Percentiles rank a stretch among this genome's conserved stretches.
phyloP scores from a whole-genome alignment of 2,329 filamentous ascomycete species.

The Aspergillus eucalypticola region DNA sequence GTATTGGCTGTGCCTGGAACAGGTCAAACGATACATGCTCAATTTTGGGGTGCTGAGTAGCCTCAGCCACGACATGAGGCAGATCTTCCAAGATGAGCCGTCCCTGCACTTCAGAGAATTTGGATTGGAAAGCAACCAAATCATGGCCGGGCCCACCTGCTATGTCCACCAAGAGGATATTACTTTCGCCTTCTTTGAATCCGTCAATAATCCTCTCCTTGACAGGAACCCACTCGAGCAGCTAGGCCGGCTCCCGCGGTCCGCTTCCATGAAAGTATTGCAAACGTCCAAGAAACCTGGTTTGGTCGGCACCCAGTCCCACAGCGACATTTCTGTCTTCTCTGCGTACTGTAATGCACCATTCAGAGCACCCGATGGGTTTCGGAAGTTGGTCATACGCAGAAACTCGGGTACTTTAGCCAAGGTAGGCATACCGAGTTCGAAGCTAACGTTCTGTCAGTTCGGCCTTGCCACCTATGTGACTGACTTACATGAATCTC shows the following conservation, averaged over 20 bases:
- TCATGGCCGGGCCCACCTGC: constrained; percentile 13
- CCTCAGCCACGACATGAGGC: constrained; percentile 7
- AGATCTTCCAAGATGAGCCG: constrained; percentile 11
- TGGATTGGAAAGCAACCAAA: neutral
- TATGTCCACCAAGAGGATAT: constrained; percentile 12
- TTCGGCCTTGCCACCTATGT: too few relatives aligned
- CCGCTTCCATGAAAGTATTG: constrained; percentile 17
- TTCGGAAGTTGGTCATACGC: constrained; percentile 8
- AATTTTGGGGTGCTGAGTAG: neutral
- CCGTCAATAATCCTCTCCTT: constrained; percentile 3
- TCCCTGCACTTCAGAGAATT: neutral
- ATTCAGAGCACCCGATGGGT: constrained; percentile 1
- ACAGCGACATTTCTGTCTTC: neutral
- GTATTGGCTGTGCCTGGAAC: constrained; percentile 9
- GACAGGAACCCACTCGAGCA: constrained; percentile 17
- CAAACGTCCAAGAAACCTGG: neutral
- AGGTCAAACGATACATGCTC: constrained; percentile 8
- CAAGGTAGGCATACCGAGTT: constrained; percentile 10
- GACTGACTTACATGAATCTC: constrained; percentile 15
- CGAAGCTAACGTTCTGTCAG: constrained; percentile 13
- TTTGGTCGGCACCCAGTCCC: constrained; percentile 12
- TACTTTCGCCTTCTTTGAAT: neutral
- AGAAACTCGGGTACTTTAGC: constrained; percentile 18
- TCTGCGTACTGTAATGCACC: constrained; percentile 18
- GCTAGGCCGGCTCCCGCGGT: constrained; percentile 9